phyloP scores from a whole-genome alignment of 768 basidiomycete species.

The Thelephora ganbajun region DNA sequence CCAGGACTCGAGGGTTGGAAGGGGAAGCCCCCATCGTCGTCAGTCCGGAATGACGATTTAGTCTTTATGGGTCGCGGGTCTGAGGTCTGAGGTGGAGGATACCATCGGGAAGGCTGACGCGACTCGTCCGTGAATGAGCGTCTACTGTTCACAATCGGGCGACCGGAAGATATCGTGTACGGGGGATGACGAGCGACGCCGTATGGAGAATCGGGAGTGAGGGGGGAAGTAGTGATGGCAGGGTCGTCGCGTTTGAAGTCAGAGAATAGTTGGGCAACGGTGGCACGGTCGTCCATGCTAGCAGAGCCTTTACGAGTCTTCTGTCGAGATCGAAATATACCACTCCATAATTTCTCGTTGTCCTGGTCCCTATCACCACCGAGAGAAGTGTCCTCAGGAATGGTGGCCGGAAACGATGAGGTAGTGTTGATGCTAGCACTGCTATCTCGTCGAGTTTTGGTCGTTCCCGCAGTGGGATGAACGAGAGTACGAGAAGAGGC shows the following conservation, averaged over 20 bases:
- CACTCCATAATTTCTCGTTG: background rate
- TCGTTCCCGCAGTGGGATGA: slow-evolving; percentile 17
- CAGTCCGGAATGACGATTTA: background rate
- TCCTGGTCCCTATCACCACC: background rate
- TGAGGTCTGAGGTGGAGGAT: background rate
- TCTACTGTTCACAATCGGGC: background rate
- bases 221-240: background rate
- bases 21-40: background rate
- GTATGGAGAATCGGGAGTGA: background rate
- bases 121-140: background rate
- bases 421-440: slow-evolving; percentile 34
- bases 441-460: slow-evolving; percentile 24
- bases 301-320: background rate
- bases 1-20: background rate
- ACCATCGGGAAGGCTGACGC: background rate
- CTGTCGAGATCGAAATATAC: background rate
- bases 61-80: background rate
- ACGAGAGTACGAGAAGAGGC: slow-evolving; percentile 25
- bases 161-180: background rate
- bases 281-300: background rate
- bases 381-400: background rate
- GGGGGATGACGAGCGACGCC: background rate
- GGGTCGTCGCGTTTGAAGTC: background rate
- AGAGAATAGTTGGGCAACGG: background rate
- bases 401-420: slow-evolving; percentile 12